A percentile compares a stretch with the other conserved stretches of the same genome.
These are phyloP conservation scores for Debaryomyces psychrophilus DNA, from an alignment of 1,139 yeast species.

Conservation along the genomic window DNA sequence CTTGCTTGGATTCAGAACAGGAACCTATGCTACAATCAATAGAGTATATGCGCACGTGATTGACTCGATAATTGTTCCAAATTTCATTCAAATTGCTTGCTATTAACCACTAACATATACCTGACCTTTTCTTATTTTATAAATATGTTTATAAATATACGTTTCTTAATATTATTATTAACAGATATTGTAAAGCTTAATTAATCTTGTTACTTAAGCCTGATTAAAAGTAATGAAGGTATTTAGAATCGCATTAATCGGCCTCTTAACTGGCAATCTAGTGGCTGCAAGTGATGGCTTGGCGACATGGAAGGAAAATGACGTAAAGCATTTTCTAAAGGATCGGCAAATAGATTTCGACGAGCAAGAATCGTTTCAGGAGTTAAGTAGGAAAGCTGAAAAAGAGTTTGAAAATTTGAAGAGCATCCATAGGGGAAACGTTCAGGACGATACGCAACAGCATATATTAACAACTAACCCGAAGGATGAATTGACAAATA, in stretches of 20 bases:
- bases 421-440: conserved; percentile 11
- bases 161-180: background rate
- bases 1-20: background rate
- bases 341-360: conserved; percentile 38
- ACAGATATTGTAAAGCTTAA: background rate
- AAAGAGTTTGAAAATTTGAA: conserved; percentile 34
- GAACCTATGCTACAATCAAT: background rate
- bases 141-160: background rate
- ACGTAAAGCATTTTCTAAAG: conserved; percentile 30
- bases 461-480: conserved; percentile 24
- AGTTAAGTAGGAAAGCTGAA: conserved; percentile 36
- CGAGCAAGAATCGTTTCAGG: conserved; percentile 25
- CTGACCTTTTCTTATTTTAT: background rate
- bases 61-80: background rate
- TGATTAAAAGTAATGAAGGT: conserved; percentile 7
- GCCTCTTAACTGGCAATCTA: conserved; percentile 7
- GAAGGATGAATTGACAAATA: conserved; percentile 17
- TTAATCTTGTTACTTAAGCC: background rate
- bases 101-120: background rate
- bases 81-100: conserved; percentile 1
- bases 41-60: conserved; percentile 1
- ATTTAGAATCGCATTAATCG: conserved; percentile 4
- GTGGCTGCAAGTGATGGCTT: conserved; percentile 14
- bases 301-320: conserved; percentile 27
- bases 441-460: conserved; percentile 19